phyloP scores from a whole-genome alignment of 2,329 filamentous ascomycete species.

The Aspergillus fumigatiaffinis region DNA sequence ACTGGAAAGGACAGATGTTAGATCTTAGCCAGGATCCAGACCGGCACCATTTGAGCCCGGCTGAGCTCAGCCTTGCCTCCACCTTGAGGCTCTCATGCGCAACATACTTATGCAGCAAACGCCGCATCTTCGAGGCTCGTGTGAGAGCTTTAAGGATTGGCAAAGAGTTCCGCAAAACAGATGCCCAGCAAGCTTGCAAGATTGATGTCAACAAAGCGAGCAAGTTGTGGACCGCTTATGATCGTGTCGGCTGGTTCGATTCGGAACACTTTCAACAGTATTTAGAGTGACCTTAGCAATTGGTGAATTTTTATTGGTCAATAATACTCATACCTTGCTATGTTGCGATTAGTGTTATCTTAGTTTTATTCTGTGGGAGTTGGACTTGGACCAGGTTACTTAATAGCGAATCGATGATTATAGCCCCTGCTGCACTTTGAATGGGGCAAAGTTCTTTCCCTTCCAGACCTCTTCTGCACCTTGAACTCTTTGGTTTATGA shows the following conservation, averaged over 20 bases:
- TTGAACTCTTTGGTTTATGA: not conserved
- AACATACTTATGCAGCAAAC: slow-evolving; percentile 88
- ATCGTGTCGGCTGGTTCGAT: slow-evolving; percentile 80
- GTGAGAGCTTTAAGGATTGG: slow-evolving; percentile 62
- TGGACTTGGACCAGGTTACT: not conserved
- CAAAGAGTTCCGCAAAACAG: slow-evolving; percentile 91
- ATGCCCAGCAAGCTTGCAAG: slow-evolving; percentile 94
- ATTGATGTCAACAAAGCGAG: slow-evolving; percentile 98
- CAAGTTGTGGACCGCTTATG: slow-evolving; percentile 84
- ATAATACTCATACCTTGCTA: not conserved
- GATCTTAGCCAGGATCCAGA: slow-evolving; percentile 72
- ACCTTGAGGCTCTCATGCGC: slow-evolving; percentile 79
- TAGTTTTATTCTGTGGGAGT: not conserved
- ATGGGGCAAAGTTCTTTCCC: not conserved
- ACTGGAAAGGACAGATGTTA: slow-evolving; percentile 79
- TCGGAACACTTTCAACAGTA: slow-evolving; percentile 47
- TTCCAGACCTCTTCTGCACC: not conserved
- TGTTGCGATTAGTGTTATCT: not conserved
- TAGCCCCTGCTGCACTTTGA: not conserved
- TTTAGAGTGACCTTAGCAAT: slow-evolving; percentile 19
- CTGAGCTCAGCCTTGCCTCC: slow-evolving; percentile 72
- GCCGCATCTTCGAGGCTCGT: slow-evolving; percentile 78
- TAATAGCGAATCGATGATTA: not conserved
- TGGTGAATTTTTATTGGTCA: not conserved
- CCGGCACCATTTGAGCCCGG: slow-evolving; percentile 66